Percentiles rank a stretch among this genome's conserved stretches.
Evolutionary conservation across 2,329 filamentous ascomycete species (phyloP).

Genomic region (Epichloe sibirici): DNA sequence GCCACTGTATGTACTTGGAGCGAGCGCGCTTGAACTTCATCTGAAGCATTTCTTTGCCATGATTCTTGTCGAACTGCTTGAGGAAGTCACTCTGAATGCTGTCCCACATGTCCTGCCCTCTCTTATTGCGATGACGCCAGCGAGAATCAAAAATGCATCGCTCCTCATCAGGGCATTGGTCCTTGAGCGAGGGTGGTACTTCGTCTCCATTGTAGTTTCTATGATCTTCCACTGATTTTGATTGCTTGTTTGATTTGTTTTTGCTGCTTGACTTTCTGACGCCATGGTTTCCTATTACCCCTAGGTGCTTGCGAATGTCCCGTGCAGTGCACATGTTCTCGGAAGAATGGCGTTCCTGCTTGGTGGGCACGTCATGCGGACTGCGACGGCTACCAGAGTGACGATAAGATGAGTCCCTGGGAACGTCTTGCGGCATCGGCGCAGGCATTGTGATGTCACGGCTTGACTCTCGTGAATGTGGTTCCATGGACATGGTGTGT

Average conservation of each 20-base stretch:
- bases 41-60: constrained; percentile 38
- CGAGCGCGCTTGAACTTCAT: constrained; percentile 43
- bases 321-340: constrained; percentile 4
- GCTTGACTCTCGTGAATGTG: constrained; percentile 15
- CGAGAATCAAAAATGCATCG: constrained; percentile 38
- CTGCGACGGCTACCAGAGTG: constrained; percentile 13
- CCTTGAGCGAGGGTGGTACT: constrained; percentile 27
- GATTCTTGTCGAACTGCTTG: constrained; percentile 21
- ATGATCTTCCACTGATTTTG: constrained; percentile 18
- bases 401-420: constrained; percentile 11
- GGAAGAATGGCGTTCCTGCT: background rate
- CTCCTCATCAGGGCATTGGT: constrained; percentile 34
- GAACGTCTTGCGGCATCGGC: constrained; percentile 14
- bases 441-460: constrained; percentile 5
- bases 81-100: constrained; percentile 34
- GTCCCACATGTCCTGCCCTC: constrained; percentile 48
- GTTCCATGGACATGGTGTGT: constrained; percentile 13
- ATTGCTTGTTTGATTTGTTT: constrained; percentile 6
- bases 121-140: constrained; percentile 30
- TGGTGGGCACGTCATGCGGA: constrained; percentile 9
- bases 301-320: constrained; percentile 11
- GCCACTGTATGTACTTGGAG: constrained; percentile 36
- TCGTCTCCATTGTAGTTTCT: constrained; percentile 23
- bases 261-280: constrained; percentile 16
- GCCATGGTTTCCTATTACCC: constrained; percentile 10